A percentile compares a stretch with the other conserved stretches of the same genome.
phyloP scores from a whole-genome alignment of 164 flowering plant species.

The Piper betle region DNA sequence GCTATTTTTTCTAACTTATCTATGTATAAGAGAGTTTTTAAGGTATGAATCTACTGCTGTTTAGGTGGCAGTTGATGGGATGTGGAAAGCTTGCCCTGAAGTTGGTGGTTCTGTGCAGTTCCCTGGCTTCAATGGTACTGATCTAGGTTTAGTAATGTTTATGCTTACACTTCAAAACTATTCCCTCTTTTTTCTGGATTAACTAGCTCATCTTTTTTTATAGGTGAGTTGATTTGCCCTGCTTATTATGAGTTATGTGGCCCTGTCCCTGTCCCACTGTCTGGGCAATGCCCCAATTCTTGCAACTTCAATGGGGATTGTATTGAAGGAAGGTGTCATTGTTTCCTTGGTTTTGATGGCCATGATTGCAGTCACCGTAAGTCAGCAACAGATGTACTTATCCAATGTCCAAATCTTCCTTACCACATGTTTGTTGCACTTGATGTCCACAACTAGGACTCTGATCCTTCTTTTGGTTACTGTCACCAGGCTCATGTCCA shows the following conservation, averaged over 20 bases:
- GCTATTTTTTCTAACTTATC: too few relatives aligned
- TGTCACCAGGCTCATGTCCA: slow-evolving; percentile 69
- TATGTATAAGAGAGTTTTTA: neutral
- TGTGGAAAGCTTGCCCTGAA: slow-evolving; percentile 85
- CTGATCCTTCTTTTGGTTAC: neutral
- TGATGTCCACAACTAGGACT: neutral
- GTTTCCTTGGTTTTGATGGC: slow-evolving; percentile 90
- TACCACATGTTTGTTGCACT: neutral
- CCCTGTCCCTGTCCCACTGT: slow-evolving; percentile 18
- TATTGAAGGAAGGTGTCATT: slow-evolving; percentile 63
- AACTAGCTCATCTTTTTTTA: slow-evolving; percentile 3
- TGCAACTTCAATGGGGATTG: slow-evolving; percentile 89
- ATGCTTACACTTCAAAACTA: neutral
- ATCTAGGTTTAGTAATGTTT: neutral
- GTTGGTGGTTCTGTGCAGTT: slow-evolving; percentile 79
- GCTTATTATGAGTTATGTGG: slow-evolving; percentile 84
- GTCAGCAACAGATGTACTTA: slow-evolving; percentile 10
- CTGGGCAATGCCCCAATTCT: slow-evolving; percentile 64
- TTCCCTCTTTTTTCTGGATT: neutral
- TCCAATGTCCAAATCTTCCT: neutral
- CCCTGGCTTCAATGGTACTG: slow-evolving; percentile 83
- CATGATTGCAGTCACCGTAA: slow-evolving; percentile 82
- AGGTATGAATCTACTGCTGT: neutral
- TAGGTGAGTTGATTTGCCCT: slow-evolving; percentile 85
- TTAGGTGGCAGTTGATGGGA: slow-evolving; percentile 95